These are phyloP conservation scores for Aspergillus biplanus DNA, from an alignment of 495 filamentous ascomycete species.

Conservation along the genomic window DNA sequence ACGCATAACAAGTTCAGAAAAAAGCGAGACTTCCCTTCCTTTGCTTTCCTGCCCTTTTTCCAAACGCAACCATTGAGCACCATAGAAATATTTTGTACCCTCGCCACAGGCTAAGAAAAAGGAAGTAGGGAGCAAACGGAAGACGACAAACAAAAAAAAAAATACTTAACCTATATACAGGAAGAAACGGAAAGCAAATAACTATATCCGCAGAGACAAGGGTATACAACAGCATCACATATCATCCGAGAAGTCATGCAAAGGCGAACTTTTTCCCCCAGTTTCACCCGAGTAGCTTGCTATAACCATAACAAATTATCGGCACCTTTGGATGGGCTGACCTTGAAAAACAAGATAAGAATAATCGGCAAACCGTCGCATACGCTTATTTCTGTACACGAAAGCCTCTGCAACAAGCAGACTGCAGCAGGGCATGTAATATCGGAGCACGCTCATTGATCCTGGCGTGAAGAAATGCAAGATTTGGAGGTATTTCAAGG, in stretches of 20 bases:
- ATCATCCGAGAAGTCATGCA: constrained; percentile 7
- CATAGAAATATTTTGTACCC: constrained; percentile 1
- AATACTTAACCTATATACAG: constrained; percentile 25
- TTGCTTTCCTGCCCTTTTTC: constrained; percentile 1
- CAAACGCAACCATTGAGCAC: background rate
- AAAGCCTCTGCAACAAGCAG: constrained; percentile 19
- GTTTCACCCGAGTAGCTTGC: background rate
- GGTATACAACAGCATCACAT: constrained; percentile 28
- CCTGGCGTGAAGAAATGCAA: too few relatives aligned
- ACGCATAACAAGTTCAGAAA: background rate
- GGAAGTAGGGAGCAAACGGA: background rate
- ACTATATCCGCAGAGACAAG: constrained; percentile 17
- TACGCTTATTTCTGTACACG: background rate
- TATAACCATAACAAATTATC: background rate
- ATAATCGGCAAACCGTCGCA: background rate
- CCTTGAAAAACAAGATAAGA: background rate
- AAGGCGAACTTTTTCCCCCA: constrained; percentile 3
- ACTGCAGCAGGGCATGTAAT: too few relatives aligned
- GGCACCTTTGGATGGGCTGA: background rate
- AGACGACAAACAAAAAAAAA: background rate
- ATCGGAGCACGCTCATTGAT: too few relatives aligned
- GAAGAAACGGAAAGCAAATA: constrained; percentile 13
- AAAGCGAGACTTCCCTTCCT: background rate
- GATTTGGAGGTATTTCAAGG: too few relatives aligned
- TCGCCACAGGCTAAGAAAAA: constrained; percentile 2